Evolutionary conservation across 225 moss, liverwort and hornwort species (phyloP), one percentile per base, ranked within the genome.

Genomic region (Takakia lepidozioides): DNA sequence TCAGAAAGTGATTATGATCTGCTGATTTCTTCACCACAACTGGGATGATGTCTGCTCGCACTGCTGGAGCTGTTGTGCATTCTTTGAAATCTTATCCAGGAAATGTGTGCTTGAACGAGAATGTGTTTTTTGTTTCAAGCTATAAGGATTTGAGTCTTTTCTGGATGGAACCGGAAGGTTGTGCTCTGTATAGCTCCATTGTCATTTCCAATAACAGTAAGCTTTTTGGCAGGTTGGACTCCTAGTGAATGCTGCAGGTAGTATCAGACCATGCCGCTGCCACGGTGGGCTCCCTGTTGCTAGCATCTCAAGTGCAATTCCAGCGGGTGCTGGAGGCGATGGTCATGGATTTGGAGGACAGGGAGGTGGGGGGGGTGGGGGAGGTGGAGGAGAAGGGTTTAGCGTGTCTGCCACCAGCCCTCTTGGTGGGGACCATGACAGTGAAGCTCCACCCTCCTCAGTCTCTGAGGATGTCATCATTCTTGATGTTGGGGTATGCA

Each of bases 401-500:
- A 26, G 56, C 5, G 26, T 68, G 55, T 72, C 84, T 24, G 85
- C 91, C 18, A 73, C 32, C 32, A 6, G 11, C 70, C 82, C 10
- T 17, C 8, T 77, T 54, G 61, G 67, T 19, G 76, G 66, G 13
- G 71, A 70, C 6, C 58, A 58, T 44, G 83, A 71, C 39, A 62
- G 58, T 30, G 62, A 59, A 43, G 25, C 51, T n/a, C 58, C 58
- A 15, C 23, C 1, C 58, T 18, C 23, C 69, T 35, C 57, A 64
- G 7, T 48, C 32, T 25, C 45, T 27, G 82, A 82, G 61, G 82
- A 98, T 59, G 74, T 98, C 5, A 79, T 98, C 51, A 60, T 91
- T 62, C 60, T 98, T 29, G 98, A 98, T 32, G 91, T 98, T 23
- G 98, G 98, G 78, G 98, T 98, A 54, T 55, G 35, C 11, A 7